These are phyloP conservation scores for Pyrenophora tritici-repentis DNA, from an alignment of 2,329 filamentous ascomycete genomes.

Conservation along the genomic window DNA sequence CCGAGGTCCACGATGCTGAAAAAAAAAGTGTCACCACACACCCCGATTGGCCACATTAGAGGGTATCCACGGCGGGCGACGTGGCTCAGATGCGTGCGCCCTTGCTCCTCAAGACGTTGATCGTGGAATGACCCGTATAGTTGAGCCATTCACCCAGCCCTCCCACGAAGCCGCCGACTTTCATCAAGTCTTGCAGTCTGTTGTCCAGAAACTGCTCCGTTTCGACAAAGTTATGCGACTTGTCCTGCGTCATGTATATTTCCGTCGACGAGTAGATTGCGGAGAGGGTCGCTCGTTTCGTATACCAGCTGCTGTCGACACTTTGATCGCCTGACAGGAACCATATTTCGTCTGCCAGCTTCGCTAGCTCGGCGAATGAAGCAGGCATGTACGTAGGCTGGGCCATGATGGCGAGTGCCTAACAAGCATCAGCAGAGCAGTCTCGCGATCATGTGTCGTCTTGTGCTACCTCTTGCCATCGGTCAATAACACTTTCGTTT, in stretches of 20 bases:
- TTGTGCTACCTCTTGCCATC: constrained; percentile 80
- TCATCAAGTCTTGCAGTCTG: constrained; percentile 71
- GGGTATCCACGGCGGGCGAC: not conserved
- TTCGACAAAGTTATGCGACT: constrained; percentile 71
- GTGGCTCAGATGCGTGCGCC: constrained; percentile 72
- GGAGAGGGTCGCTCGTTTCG: constrained; percentile 66
- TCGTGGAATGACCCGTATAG: constrained; percentile 74
- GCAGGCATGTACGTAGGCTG: constrained; percentile 76
- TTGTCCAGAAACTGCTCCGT: constrained; percentile 81
- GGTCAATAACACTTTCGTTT: constrained; percentile 72
- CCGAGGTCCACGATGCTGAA: not conserved
- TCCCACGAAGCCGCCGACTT: constrained; percentile 65
- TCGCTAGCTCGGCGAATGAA: constrained; percentile 77
- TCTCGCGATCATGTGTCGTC: constrained; percentile 35
- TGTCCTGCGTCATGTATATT: constrained; percentile 92
- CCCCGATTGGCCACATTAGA: not conserved
- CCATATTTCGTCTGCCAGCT: constrained; percentile 90
- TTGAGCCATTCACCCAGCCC: constrained; percentile 77
- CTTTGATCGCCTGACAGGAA: constrained; percentile 80
- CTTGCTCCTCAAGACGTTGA: constrained; percentile 88
- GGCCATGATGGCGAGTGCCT: constrained; percentile 91
- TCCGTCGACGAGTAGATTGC: constrained; percentile 75
- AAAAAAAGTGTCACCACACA: not conserved
- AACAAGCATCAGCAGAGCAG: constrained; percentile 4
- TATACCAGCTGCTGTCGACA: constrained; percentile 90